A percentile compares a stretch with the other conserved stretches of the same genome.
Evolutionary conservation across 2,329 filamentous ascomycete genomes (phyloP).

Genomic region (Botrytis paeoniae): DNA sequence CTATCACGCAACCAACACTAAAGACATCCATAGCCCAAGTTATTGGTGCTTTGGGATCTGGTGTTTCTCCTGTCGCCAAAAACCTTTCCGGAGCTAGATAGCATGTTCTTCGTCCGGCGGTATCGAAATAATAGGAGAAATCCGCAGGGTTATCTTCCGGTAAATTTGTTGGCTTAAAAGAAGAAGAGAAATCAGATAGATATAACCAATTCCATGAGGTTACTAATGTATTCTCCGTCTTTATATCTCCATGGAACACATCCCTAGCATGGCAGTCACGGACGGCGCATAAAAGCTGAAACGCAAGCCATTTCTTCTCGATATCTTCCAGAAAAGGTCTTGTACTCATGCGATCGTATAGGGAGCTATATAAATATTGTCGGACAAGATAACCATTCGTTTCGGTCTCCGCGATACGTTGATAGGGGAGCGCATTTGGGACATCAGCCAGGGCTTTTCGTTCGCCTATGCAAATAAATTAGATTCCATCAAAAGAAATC

Average conservation of each 20-base stretch:
- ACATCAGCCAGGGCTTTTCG: slow-evolving; percentile 75
- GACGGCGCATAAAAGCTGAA: slow-evolving; percentile 87
- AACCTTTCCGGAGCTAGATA: slow-evolving; percentile 95
- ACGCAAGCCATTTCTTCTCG: slow-evolving; percentile 98
- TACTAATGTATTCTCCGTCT: slow-evolving; percentile 93
- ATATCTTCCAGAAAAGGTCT: slow-evolving; percentile 95
- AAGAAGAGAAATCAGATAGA: slow-evolving; percentile 92
- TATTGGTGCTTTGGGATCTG: slow-evolving; percentile 60
- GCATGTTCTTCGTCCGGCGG: slow-evolving; percentile 84
- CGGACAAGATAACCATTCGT: slow-evolving; percentile 90
- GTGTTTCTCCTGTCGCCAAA: slow-evolving; percentile 64
- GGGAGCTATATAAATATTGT: slow-evolving; percentile 92
- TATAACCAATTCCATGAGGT: slow-evolving; percentile 99
- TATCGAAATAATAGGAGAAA: slow-evolving; percentile 97
- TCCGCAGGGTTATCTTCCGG: slow-evolving; percentile 96
- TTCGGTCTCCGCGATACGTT: slow-evolving; percentile 86
- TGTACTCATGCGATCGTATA: slow-evolving; percentile 96
- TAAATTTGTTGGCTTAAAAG: slow-evolving; percentile 89
- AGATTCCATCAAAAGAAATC: slow-evolving; percentile 16
- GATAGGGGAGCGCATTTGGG: slow-evolving; percentile 86
- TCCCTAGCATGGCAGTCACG: slow-evolving; percentile 87
- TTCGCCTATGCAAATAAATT: slow-evolving; percentile 58
- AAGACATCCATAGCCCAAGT: slow-evolving; percentile 99
- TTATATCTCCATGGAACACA: slow-evolving; percentile 96
- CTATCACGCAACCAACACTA: slow-evolving; percentile 93